These are phyloP conservation scores for Dendrobium officinale DNA, from an alignment of 106 monocot genomes.

Conservation along the genomic window DNA sequence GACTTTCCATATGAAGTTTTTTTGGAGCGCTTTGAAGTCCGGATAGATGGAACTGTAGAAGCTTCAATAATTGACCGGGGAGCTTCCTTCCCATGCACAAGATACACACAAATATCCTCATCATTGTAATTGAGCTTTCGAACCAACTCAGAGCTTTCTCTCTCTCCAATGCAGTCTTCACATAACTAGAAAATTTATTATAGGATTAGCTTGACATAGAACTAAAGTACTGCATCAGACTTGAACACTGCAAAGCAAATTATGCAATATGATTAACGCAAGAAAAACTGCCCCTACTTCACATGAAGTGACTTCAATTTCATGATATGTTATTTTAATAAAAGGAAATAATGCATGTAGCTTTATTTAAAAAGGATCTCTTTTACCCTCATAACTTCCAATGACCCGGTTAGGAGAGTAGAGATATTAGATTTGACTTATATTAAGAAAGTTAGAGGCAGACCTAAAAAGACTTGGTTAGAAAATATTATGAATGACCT, in stretches of 20 bases:
- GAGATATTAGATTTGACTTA: too few relatives aligned
- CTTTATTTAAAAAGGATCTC: not conserved
- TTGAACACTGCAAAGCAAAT: not conserved
- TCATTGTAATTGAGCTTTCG: slow-evolving; percentile 76
- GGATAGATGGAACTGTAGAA: slow-evolving; percentile 35
- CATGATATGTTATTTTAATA: not conserved
- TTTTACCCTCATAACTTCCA: not conserved
- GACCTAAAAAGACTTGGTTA: too few relatives aligned
- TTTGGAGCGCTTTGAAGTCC: slow-evolving; percentile 79
- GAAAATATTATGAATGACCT: too few relatives aligned
- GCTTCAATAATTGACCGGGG: slow-evolving; percentile 77
- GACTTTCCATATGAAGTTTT: slow-evolving; percentile 71
- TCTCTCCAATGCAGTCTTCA: slow-evolving; percentile 95
- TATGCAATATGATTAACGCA: not conserved
- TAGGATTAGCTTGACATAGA: slow-evolving; percentile 1
- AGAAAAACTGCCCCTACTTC: not conserved
- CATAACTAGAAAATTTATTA: slow-evolving; percentile 42
- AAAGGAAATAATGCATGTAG: not conserved
- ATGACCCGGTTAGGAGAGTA: too few relatives aligned
- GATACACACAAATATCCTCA: slow-evolving; percentile 71
- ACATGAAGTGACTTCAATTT: not conserved
- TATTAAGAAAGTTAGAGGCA: too few relatives aligned
- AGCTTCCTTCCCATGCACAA: slow-evolving; percentile 89
- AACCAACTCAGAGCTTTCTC: slow-evolving; percentile 73
- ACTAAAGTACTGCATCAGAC: not conserved